These are phyloP conservation scores for Penicillium freii DNA, from an alignment of 2,329 filamentous ascomycete species.

Conservation along the genomic window DNA sequence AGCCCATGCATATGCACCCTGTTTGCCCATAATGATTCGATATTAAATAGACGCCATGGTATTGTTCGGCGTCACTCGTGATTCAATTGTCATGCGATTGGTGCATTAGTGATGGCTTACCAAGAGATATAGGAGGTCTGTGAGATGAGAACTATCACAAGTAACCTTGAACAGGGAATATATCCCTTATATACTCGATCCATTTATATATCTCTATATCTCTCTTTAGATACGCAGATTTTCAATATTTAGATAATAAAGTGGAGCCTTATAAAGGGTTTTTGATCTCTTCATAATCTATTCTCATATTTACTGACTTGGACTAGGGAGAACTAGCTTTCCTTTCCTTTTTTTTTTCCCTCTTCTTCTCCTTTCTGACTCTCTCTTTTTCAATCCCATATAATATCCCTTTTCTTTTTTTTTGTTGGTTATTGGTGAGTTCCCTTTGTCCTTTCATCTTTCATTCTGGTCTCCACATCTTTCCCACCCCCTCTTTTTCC, in stretches of 20 bases:
- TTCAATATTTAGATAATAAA: slow-evolving; percentile 1
- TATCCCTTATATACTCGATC: too few species aligned
- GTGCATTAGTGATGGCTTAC: slow-evolving; percentile 12
- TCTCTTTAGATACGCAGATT: background rate
- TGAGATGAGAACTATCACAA: background rate
- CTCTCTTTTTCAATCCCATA: background rate
- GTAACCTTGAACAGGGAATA: too few species aligned
- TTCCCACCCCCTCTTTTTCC: slow-evolving; percentile 17
- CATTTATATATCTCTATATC: too few species aligned
- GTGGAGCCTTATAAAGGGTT: slow-evolving; percentile 6
- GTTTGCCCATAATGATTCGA: background rate
- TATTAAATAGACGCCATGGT: background rate
- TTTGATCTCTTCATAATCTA: background rate
- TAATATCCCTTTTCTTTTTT: background rate
- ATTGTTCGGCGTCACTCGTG: slow-evolving; percentile 13
- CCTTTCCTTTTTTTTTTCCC: background rate
- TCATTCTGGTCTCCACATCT: slow-evolving; percentile 17
- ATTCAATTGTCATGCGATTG: slow-evolving; percentile 22
- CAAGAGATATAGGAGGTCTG: slow-evolving; percentile 3
- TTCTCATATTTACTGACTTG: background rate
- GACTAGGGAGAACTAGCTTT: slow-evolving; percentile 2
- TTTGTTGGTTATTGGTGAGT: background rate
- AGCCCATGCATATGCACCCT: background rate
- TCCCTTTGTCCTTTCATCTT: background rate
- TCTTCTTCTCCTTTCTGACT: background rate